phyloP scores from a whole-genome alignment of 2,329 filamentous ascomycete genomes.

The Ophiostoma perfectum region DNA sequence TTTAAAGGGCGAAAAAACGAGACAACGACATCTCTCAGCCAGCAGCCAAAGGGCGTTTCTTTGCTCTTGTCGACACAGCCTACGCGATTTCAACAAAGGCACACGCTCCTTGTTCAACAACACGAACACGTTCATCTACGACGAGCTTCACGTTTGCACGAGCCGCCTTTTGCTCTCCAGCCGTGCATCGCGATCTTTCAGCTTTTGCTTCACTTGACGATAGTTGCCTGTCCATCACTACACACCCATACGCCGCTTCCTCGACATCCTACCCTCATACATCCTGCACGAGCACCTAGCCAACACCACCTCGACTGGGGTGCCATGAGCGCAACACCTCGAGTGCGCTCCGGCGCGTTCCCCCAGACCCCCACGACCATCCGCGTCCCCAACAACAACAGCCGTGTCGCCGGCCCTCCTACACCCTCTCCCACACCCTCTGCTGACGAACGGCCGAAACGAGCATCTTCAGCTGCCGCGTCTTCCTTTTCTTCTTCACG shows the following conservation, averaged over 20 bases:
- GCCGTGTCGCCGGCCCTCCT: slow-evolving; percentile 24
- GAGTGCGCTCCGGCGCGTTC: slow-evolving; percentile 29
- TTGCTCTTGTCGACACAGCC: not conserved
- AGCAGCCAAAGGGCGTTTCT: not conserved
- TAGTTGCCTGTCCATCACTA: too few species aligned
- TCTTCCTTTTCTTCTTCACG: slow-evolving; percentile 2
- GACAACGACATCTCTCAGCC: not conserved
- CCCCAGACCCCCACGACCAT: slow-evolving; percentile 28
- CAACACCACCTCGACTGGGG: not conserved
- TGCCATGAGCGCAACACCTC: slow-evolving; percentile 30
- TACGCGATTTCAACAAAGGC: too few species aligned
- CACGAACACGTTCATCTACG: not conserved
- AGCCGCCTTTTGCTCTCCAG: not conserved
- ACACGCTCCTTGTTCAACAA: not conserved
- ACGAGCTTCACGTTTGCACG: not conserved
- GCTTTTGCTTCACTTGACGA: not conserved
- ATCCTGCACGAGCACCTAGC: not conserved
- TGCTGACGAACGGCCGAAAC: slow-evolving; percentile 8
- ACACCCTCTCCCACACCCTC: slow-evolving; percentile 28
- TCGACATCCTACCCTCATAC: not conserved
- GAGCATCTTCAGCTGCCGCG: not conserved
- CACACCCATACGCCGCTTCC: not conserved
- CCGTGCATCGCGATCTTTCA: slow-evolving; percentile 11
- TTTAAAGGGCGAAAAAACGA: not conserved
- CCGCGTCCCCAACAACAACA: slow-evolving; percentile 17